These are phyloP conservation scores for Lasiodiplodia gonubiensis DNA, from an alignment of 2,329 filamentous ascomycete species.

Conservation along the genomic window DNA sequence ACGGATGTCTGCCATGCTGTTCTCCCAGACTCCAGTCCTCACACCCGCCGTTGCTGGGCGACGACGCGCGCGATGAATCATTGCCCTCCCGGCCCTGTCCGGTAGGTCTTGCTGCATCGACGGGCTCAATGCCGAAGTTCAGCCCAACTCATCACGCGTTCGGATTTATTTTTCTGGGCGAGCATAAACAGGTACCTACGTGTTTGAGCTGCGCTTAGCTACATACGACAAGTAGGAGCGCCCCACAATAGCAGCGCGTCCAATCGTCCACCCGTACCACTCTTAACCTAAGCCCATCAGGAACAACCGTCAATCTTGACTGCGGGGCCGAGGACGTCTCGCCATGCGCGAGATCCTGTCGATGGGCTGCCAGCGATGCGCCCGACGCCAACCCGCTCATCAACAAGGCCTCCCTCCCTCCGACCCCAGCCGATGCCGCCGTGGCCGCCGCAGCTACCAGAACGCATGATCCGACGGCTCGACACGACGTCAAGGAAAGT, in stretches of 20 bases:
- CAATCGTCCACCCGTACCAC: constrained; percentile 1
- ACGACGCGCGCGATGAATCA: constrained; percentile 17
- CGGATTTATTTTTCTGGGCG: background rate
- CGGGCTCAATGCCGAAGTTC: constrained; percentile 5
- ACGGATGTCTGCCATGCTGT: constrained; percentile 23
- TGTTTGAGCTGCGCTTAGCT: constrained; percentile 16
- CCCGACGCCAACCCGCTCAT: background rate
- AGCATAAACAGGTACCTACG: constrained; percentile 2
- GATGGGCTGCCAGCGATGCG: background rate
- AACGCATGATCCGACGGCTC: background rate
- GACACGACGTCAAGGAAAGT: constrained; percentile 13
- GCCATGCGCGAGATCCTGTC: constrained; percentile 8
- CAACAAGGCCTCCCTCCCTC: constrained; percentile 10
- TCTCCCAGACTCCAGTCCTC: background rate
- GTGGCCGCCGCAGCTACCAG: background rate
- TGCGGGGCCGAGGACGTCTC: constrained; percentile 19
- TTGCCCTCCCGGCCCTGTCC: background rate
- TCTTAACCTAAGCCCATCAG: constrained; percentile 17
- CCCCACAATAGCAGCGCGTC: constrained; percentile 4
- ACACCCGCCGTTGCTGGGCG: constrained; percentile 1
- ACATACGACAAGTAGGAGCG: background rate
- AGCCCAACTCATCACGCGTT: constrained; percentile 6
- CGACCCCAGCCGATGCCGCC: constrained; percentile 5
- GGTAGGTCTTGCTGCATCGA: background rate
- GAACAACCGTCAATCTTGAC: constrained; percentile 15